Conservation (phyloP, 1,284 basidiomycete species). For the Cutaneotrichosporon spelunceum region DNA sequence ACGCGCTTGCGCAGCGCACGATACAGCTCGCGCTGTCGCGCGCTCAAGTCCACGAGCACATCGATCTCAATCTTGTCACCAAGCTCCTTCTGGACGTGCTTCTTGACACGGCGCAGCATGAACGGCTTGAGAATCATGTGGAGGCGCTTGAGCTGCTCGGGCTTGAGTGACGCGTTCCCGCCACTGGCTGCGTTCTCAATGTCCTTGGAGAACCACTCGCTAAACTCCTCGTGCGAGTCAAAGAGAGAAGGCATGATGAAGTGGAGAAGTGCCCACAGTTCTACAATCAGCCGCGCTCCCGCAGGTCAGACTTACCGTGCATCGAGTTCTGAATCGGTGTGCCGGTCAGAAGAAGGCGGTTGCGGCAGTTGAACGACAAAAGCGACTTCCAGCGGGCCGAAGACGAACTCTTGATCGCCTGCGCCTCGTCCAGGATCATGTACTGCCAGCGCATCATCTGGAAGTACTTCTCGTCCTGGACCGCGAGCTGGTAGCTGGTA, state of each 20-base stretch:
- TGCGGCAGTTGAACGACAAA: conserved; percentile 92
- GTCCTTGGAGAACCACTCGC: conserved; percentile 99
- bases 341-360: conserved; percentile 90
- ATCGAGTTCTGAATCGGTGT: conserved; percentile 99
- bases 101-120: conserved; percentile 96
- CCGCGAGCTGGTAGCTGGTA: conserved; percentile 94
- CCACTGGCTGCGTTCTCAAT: conserved; percentile 92
- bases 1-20: conserved; percentile 86
- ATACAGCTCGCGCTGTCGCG: conserved; percentile 90
- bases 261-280: conserved; percentile 98
- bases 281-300: conserved; percentile 53
- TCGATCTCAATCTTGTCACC: conserved; percentile 99
- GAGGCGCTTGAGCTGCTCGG: conserved; percentile 88
- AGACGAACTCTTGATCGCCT: conserved; percentile 99
- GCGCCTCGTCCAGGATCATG: conserved; percentile 98
- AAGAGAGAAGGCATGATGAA: conserved; percentile 99
- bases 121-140: conserved; percentile 99
- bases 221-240: conserved; percentile 99
- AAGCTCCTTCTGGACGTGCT: conserved; percentile 99
- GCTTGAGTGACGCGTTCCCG: conserved; percentile 68
- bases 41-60: conserved; percentile 89
- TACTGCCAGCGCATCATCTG: conserved; percentile 99
- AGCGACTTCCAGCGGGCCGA: conserved; percentile 97
- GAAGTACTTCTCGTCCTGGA: conserved; percentile 97
- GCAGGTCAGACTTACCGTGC: conserved; percentile 68